phyloP scores from a whole-genome alignment of 1,139 yeast species.

The Taphrina communis region DNA sequence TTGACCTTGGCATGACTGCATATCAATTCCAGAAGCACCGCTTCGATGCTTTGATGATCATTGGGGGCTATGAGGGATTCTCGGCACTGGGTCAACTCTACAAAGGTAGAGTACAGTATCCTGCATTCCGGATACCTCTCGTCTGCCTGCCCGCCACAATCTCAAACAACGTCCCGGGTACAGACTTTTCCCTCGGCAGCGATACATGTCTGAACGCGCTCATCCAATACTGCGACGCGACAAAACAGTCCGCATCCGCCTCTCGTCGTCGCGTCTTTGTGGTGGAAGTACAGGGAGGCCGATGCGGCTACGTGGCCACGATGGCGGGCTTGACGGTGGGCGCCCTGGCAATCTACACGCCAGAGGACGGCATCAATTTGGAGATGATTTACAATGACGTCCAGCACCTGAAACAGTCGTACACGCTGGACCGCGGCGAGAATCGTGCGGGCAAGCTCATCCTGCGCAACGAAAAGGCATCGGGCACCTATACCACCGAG shows the following conservation, averaged over 20 bases:
- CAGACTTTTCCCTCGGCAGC: slow-evolving; percentile 90
- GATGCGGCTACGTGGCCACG: slow-evolving; percentile 90
- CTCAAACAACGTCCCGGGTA: slow-evolving; percentile 97
- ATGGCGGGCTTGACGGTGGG: slow-evolving; percentile 89
- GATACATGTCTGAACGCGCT: slow-evolving; percentile 93
- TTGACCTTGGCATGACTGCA: slow-evolving; percentile 86
- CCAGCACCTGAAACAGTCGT: slow-evolving; percentile 69
- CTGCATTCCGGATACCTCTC: slow-evolving; percentile 92
- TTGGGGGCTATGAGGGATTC: slow-evolving; percentile 97
- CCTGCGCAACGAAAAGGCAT: slow-evolving; percentile 83
- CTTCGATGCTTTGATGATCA: slow-evolving; percentile 82
- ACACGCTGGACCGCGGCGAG: slow-evolving; percentile 77
- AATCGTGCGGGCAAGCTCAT: slow-evolving; percentile 84
- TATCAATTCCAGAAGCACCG: slow-evolving; percentile 83
- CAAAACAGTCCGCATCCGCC: slow-evolving; percentile 93
- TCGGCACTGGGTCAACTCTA: slow-evolving; percentile 80
- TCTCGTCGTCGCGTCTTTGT: slow-evolving; percentile 94
- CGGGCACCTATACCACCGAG: slow-evolving; percentile 78
- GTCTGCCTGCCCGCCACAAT: slow-evolving; percentile 92
- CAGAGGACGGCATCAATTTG: slow-evolving; percentile 81
- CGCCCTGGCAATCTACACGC: slow-evolving; percentile 89
- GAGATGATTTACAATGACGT: slow-evolving; percentile 78
- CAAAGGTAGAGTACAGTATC: slow-evolving; percentile 72
- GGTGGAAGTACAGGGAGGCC: slow-evolving; percentile 97
- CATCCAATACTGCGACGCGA: slow-evolving; percentile 90